Evolutionary conservation across 2,329 filamentous ascomycete species (phyloP), one percentile per base, ranked within the genome.

Genomic region (Waltergamsia citrina): DNA sequence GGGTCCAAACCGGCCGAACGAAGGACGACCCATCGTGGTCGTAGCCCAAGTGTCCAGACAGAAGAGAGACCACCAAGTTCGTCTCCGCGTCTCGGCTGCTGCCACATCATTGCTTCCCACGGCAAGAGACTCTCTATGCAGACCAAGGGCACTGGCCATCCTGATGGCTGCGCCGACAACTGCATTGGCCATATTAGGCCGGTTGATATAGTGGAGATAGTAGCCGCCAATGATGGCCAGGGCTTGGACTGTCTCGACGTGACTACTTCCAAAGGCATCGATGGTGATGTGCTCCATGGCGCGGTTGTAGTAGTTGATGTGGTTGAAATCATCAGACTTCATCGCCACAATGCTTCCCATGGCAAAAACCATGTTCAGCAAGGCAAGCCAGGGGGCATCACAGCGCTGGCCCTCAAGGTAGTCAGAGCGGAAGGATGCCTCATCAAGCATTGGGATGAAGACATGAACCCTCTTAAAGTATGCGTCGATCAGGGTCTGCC

Each of bases 291-390:
- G 70, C 36, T 76, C 70, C 57, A 79, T 79, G 14, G 80, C 77
- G 19, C 74, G 69, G 43, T 71, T 71, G 55, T 82, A 86, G 56
- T 81, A 86, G 41, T 71, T 71, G 46, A 82, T 68, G 46, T 86
- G 81, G 36, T 68, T 74, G 41, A 74, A 71, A 49, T 84, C 79
- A 26, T 79, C 66, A 1, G 67, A 69, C 44, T 71, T 80, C 41
- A 72, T 74, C 23, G 77, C 76, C 2, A 73, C 78, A 32, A 87
- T 76, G 45, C 77, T 82, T 11, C 82, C 82, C 60, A 86, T 73
- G 5, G 81, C 80, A 43, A 85, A 80, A 5, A 87, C 80, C 61
- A 83, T 83, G 51, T 87, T 86, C 15, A 85, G 60, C 6, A 87
- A 57, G 7, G 78, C 76, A 14, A 85, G 64, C 82, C 82, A 87